phyloP scores from a whole-genome alignment of 495 filamentous ascomycete species.

The Parachaetomium inaequale region DNA sequence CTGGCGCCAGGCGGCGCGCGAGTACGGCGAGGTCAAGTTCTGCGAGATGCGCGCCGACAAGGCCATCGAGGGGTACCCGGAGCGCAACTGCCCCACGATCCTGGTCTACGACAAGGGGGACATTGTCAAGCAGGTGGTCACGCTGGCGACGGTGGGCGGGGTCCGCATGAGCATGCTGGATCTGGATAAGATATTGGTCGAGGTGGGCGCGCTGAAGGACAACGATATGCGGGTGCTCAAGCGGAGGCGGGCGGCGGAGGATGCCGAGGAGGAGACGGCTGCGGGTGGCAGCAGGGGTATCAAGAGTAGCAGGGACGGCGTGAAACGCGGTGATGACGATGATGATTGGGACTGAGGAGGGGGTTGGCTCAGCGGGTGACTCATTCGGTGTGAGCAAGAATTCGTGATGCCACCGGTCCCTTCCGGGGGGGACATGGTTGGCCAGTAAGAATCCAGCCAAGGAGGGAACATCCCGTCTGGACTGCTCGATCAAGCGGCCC shows the following conservation, averaged over 20 bases:
- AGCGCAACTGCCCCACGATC: slow-evolving; percentile 90
- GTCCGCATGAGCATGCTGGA: slow-evolving; percentile 58
- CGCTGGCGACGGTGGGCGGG: slow-evolving; percentile 73
- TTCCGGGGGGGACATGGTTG: not conserved
- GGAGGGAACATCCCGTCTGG: not conserved
- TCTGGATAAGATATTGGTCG: slow-evolving; percentile 74
- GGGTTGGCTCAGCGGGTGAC: slow-evolving; percentile 7
- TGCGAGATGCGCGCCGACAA: slow-evolving; percentile 90
- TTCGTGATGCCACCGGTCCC: not conserved
- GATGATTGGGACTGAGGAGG: slow-evolving; percentile 69
- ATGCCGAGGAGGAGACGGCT: slow-evolving; percentile 49
- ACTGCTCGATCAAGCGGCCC: not conserved
- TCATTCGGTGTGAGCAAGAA: slow-evolving; percentile 15
- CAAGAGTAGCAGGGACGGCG: slow-evolving; percentile 39
- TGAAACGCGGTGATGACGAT: slow-evolving; percentile 42
- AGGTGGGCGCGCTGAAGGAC: slow-evolving; percentile 69
- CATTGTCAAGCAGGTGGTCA: slow-evolving; percentile 84
- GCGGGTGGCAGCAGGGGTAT: slow-evolving; percentile 39
- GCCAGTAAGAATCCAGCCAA: not conserved
- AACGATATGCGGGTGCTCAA: slow-evolving; percentile 74
- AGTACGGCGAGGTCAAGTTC: slow-evolving; percentile 94
- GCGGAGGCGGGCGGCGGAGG: slow-evolving; percentile 56
- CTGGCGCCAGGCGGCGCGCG: slow-evolving; percentile 78
- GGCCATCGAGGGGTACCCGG: slow-evolving; percentile 96
- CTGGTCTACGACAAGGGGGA: slow-evolving; percentile 88